Evolutionary conservation across 345 rosid species (phyloP), one percentile per base, ranked within the genome.

Genomic region (Moricandia moricandioides): DNA sequence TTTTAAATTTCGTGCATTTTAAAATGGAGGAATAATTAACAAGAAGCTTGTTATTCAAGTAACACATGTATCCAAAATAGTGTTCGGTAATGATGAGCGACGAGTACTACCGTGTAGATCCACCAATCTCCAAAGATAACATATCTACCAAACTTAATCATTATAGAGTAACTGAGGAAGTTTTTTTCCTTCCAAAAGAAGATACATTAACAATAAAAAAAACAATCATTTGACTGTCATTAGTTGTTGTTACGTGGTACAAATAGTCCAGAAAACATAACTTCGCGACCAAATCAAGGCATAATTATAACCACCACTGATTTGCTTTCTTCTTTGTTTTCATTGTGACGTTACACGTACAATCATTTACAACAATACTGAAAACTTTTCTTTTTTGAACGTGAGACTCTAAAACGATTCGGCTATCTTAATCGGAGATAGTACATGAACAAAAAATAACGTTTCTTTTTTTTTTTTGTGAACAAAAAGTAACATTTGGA

Each of bases 161-260:
- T 69, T 69, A 11, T 69, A 39, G 79, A 76, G 79, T 76, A 76
- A 52, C 21, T 52, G 62, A 39, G 64, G 56, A 45, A n/a, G 18
- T 10, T 61, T 0, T 8, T 27, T 11, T 68, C 61, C 56, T 75
- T 69, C 18, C 0, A 52, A 26, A 40, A 18, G 45, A 74, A 65
- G 71, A 17, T 40, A 56, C 47, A 65, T 40, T 63, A 72, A 37
- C 29, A 64, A n/a, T 63, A 39, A 10, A 68, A 47, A 26, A 61
- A 47, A 61, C 52, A 59, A 69, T 74, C 74, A 76, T 69, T 69
- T 31, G 65, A 39, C 16, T 62, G 70, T 76, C 64, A 69, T 62
- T 75, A 67, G 73, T 24, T 75, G 72, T 74, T 66, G 78, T 59
- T 67, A 75, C 67, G 21, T 75, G 61, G 55, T 59, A 59, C 68